A percentile compares a stretch with the other conserved stretches of the same genome.
These are phyloP conservation scores for Ceratocystis destructans DNA, from an alignment of 2,329 filamentous ascomycete genomes.

Conservation along the genomic window DNA sequence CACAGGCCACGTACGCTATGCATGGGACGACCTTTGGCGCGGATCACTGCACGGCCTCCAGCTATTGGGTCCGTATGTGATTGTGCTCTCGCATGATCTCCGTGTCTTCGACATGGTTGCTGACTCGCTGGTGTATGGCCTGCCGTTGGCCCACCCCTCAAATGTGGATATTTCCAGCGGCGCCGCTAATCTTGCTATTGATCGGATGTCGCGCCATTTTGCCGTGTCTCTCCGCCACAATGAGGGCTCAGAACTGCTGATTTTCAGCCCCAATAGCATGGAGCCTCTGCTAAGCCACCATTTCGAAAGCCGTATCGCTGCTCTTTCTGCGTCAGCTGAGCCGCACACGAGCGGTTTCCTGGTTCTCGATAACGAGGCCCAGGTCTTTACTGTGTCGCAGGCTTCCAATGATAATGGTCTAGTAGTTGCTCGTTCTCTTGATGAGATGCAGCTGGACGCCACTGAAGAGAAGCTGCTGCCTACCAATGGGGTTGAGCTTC, in stretches of 20 bases:
- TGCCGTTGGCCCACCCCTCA: slow-evolving; percentile 34
- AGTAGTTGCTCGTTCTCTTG: slow-evolving; percentile 40
- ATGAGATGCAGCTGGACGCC: slow-evolving; percentile 38
- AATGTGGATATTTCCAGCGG: slow-evolving; percentile 29
- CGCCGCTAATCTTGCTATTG: slow-evolving; percentile 57
- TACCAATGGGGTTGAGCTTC: slow-evolving; percentile 25
- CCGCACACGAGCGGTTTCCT: slow-evolving; percentile 54
- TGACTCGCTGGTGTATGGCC: slow-evolving; percentile 56
- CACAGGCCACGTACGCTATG: slow-evolving; percentile 51
- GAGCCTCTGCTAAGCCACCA: slow-evolving; percentile 45
- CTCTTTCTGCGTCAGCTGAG: slow-evolving; percentile 38
- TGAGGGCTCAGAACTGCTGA: slow-evolving; percentile 42
- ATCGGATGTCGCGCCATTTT: slow-evolving; percentile 50
- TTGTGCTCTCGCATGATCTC: slow-evolving; percentile 60
- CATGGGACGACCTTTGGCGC: slow-evolving; percentile 53
- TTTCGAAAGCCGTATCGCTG: slow-evolving; percentile 46
- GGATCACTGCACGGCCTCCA: slow-evolving; percentile 52
- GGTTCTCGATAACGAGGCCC: slow-evolving; percentile 59
- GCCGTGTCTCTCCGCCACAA: slow-evolving; percentile 43
- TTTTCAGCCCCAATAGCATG: slow-evolving; percentile 51
- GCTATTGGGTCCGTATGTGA: slow-evolving; percentile 58
- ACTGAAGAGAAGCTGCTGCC: slow-evolving; percentile 22
- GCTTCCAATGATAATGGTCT: slow-evolving; percentile 42
- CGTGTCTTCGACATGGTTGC: slow-evolving; percentile 74
- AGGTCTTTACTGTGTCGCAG: slow-evolving; percentile 51